Conservation (phyloP, 257 asterid genomes). For the Petunia secreta region DNA sequence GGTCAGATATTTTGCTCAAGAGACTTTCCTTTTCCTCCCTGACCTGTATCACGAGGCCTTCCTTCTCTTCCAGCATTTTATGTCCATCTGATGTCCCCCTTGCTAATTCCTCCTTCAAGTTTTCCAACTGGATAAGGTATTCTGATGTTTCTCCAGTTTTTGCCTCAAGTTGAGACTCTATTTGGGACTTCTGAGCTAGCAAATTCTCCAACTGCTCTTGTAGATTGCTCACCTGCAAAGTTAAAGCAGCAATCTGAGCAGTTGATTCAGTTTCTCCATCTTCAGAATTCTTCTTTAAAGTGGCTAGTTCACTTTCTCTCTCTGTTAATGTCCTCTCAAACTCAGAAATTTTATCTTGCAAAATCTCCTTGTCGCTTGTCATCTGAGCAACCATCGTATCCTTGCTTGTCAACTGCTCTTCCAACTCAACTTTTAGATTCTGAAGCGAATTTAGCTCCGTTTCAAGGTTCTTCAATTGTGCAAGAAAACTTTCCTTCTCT, state of each 20-base stretch:
- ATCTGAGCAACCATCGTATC: slow-evolving; percentile 40
- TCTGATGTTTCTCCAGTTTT: slow-evolving; percentile 54
- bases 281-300: slow-evolving; percentile 41
- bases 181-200: slow-evolving; percentile 48
- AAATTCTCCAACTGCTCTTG: slow-evolving; percentile 49
- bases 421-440: slow-evolving; percentile 49
- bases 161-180: slow-evolving; percentile 44
- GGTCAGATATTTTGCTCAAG: slow-evolving; percentile 41
- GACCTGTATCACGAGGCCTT: slow-evolving; percentile 36
- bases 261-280: slow-evolving; percentile 53
- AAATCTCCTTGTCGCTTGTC: slow-evolving; percentile 28
- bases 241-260: slow-evolving; percentile 30
- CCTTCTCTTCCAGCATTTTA: slow-evolving; percentile 55
- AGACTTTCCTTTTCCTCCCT: slow-evolving; percentile 28
- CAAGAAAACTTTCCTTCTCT: slow-evolving; percentile 47
- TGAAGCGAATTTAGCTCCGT: slow-evolving; percentile 39
- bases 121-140: slow-evolving; percentile 44
- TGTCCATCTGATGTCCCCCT: slow-evolving; percentile 43
- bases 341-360: slow-evolving; percentile 40
- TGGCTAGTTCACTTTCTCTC: slow-evolving; percentile 50
- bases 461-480: slow-evolving; percentile 44
- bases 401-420: slow-evolving; percentile 50
- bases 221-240: slow-evolving; percentile 36
- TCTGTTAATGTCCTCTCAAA: slow-evolving; percentile 46
- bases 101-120: slow-evolving; percentile 53